Evolutionary conservation across 345 rosid species (phyloP), one percentile per base, ranked within the genome.

Genomic region (Brassica rapa): DNA sequence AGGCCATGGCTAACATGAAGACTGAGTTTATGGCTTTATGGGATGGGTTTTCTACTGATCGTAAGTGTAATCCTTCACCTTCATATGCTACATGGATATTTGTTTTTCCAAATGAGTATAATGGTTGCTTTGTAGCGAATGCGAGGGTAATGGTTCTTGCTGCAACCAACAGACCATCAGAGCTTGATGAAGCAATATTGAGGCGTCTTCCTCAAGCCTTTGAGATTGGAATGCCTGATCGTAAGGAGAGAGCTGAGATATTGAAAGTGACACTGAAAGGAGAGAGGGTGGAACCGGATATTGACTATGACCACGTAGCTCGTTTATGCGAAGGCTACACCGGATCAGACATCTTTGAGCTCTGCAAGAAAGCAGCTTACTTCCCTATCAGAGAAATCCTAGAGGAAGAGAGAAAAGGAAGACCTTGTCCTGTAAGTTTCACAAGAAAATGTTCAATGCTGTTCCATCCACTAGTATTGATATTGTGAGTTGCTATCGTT

Each of bases 21-120:
- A 93, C 98, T 1, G 98, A 95, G 87, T 95, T 91, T 83, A 93
- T 95, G 99, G 99, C 99, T 65, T 85, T 93, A 80, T 95, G 99
- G 99, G 98, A 95, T 88, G 98, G 99, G 6, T 93, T 95, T 82
- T 88, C 98, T 7, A 91, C 98, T 25, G 97, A 95, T 68, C 98
- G 98, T 95, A 86, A 90, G 99, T 91, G 46, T 59, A 74, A 29
- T 19, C 46, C 41, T 55, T 53, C 63, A 46, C 27, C 14, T 64
- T 33, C 29, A 27, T 27, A 3, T 27, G 29, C 3, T 27, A 3
- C 29, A 30, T 62, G 60, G 35, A 60, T 27, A 41, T 79, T 3
- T 43, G 29, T 65, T 24, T 68, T 19, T 72, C n/a, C n/a, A n/a
- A n/a, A n/a, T n/a, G n/a, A n/a, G n/a, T 78, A 14, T n/a, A 51